Evolutionary conservation across 805 yeast genomes (phyloP).

Genomic region (Wickerhamiella cacticola): DNA sequence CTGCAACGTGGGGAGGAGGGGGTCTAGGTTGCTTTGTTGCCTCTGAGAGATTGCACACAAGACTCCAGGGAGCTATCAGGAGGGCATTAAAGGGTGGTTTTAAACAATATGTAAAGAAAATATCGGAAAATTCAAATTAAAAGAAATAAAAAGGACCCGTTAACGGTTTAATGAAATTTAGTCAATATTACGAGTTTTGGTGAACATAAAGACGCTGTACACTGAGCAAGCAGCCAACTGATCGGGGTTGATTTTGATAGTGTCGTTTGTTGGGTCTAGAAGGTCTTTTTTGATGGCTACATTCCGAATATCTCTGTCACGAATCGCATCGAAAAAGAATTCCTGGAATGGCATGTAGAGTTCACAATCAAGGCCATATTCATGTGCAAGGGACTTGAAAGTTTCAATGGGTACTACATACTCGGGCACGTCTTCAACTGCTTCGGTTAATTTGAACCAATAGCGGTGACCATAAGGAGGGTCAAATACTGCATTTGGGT

Average conservation of each 20-base stretch:
- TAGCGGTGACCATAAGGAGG: conserved; percentile 69
- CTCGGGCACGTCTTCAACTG: conserved; percentile 93
- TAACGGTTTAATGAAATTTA: too few species aligned
- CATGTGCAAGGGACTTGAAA: conserved; percentile 71
- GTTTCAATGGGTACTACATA: conserved; percentile 91
- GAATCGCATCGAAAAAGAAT: conserved; percentile 67
- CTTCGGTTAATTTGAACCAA: conserved; percentile 73
- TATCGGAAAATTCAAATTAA: too few species aligned
- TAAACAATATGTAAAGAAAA: too few species aligned
- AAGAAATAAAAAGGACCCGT: too few species aligned
- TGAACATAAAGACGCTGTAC: conserved; percentile 74
- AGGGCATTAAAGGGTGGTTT: too few species aligned
- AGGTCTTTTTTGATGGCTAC: conserved; percentile 33
- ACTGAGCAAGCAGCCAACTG: conserved; percentile 83
- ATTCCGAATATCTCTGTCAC: conserved; percentile 27
- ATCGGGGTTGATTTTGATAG: conserved; percentile 75
- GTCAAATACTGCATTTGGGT: conserved; percentile 25
- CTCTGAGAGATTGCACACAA: too few species aligned
- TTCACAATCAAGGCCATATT: conserved; percentile 60
- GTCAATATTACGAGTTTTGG: conserved; percentile 15
- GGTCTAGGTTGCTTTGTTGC: not conserved
- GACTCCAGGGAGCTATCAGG: too few species aligned
- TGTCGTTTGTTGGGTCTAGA: conserved; percentile 56
- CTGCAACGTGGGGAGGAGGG: not conserved
- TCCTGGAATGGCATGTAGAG: conserved; percentile 69